These are phyloP conservation scores for Dactylellina leptospora DNA, from an alignment of 2,329 filamentous ascomycete genomes.

Conservation along the genomic window DNA sequence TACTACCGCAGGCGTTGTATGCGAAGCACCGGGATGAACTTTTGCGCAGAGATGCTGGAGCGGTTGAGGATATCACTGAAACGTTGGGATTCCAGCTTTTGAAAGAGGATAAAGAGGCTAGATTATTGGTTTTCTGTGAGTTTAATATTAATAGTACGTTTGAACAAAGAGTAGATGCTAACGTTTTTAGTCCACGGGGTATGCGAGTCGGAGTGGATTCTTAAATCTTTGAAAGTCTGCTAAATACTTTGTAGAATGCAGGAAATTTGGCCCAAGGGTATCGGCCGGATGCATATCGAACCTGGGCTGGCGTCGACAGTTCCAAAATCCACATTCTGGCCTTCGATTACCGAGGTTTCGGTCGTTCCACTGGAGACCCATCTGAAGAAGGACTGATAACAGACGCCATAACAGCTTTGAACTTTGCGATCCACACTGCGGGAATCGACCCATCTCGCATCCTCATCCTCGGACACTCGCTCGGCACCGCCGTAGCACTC, in stretches of 20 bases:
- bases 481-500: conserved; percentile 84
- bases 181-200: conserved; percentile 69
- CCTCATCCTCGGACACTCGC: conserved; percentile 82
- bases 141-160: conserved; percentile 55
- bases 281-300: conserved; percentile 79
- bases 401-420: conserved; percentile 76
- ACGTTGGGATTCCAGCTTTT: conserved; percentile 71
- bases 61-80: conserved; percentile 66
- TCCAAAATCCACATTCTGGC: conserved; percentile 80
- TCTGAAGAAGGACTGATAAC: conserved; percentile 81
- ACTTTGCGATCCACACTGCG: conserved; percentile 74
- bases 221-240: too few species aligned
- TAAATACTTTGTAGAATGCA: conserved; percentile 77
- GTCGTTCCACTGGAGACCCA: conserved; percentile 79
- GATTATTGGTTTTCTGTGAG: conserved; percentile 72
- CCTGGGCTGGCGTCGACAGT: conserved; percentile 74
- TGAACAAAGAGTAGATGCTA: conserved; percentile 16
- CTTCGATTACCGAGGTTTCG: conserved; percentile 90
- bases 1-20: conserved; percentile 81
- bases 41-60: conserved; percentile 64
- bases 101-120: conserved; percentile 70
- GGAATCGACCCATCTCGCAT: conserved; percentile 75
- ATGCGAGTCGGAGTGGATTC: too few species aligned
- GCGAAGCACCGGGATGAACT: conserved; percentile 74
- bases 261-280: conserved; percentile 82